These are phyloP conservation scores for Xylaria venustula DNA, from an alignment of 495 filamentous ascomycete genomes.

Conservation along the genomic window DNA sequence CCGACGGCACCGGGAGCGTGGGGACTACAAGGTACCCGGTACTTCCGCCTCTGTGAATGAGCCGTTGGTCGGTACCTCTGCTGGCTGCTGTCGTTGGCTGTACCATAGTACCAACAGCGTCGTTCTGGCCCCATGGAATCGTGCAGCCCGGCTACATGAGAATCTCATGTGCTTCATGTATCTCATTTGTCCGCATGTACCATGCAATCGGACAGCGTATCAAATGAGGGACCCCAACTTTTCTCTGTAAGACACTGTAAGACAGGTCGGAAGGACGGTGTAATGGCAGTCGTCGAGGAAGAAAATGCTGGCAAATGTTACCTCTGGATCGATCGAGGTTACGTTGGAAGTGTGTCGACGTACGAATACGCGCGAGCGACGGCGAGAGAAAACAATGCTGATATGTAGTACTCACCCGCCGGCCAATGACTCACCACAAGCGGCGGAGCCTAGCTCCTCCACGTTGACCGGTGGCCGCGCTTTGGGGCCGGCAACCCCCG, in stretches of 20 bases:
- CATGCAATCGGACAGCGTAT: constrained; percentile 1
- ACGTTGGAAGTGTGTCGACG: neutral
- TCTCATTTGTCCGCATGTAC: neutral
- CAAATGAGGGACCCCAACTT: neutral
- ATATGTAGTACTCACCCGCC: constrained; percentile 1
- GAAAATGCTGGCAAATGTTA: neutral
- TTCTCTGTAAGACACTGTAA: neutral
- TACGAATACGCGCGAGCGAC: neutral
- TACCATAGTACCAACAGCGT: constrained; percentile 4
- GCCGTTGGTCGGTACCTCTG: neutral
- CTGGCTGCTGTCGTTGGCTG: too few species aligned
- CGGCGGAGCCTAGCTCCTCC: constrained; percentile 9
- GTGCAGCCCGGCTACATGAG: constrained; percentile 7
- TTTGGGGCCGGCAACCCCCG: constrained; percentile 11
- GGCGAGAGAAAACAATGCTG: neutral
- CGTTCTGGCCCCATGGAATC: neutral
- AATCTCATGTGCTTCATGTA: constrained; percentile 2
- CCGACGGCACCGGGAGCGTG: constrained; percentile 13
- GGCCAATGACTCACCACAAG: neutral
- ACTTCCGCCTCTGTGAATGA: neutral
- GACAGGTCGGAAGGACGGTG: neutral
- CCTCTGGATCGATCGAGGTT: neutral
- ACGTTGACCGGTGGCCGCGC: constrained; percentile 15
- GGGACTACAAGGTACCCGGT: neutral
- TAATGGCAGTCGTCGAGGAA: neutral